Evolutionary conservation across 768 basidiomycete species (phyloP), one percentile per base, ranked within the genome.

Genomic region (Termitomyces sp.): DNA sequence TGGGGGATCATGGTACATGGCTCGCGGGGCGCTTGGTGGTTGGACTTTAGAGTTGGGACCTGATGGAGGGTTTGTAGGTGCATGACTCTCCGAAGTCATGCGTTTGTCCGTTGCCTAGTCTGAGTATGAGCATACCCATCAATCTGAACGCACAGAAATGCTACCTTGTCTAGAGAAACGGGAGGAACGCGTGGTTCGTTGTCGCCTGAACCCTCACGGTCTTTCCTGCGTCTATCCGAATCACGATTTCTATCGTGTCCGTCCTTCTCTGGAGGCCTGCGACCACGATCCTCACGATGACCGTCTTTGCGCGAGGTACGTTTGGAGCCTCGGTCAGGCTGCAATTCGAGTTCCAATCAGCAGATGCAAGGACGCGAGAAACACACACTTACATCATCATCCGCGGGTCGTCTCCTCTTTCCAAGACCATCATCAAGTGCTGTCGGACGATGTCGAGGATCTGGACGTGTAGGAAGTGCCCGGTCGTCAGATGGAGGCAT

Each of bases 281-380:
- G 85, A 63, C 76, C 76, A 39, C 90, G 81, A 42, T 92, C 91
- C 58, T 92, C 91, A 53, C 90, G 85, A 68, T 91, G 89, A 35
- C 83, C 74, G 3, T 92, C 90, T 69, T 90, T 90, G 53, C 91
- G 86, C 60, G 91, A 88, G 61, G 84, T 84, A n/a, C 91, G 87
- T 72, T 93, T 93, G n/a, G 87, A 82, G 38, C 81, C 80, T 65
- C 91, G 84, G 55, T 93, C 91, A 62, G 84, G 74, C 90, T 92
- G 70, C 62, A 40, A 38, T 40, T 51, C 32, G n/a, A 46, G 49
- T 20, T 44, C 28, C 18, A 58, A 70, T 67, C 54, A 55, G 54
- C 40, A 61, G 63, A 60, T 64, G 56, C 44, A 57, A 40, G 36
- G 44, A 54, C 16, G 57, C 53, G 22, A 42, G 13, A 56, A 51